A percentile compares a stretch with the other conserved stretches of the same genome.
phyloP scores from a whole-genome alignment of 169 alveolate species.

The Plasmodium vinckei region DNA sequence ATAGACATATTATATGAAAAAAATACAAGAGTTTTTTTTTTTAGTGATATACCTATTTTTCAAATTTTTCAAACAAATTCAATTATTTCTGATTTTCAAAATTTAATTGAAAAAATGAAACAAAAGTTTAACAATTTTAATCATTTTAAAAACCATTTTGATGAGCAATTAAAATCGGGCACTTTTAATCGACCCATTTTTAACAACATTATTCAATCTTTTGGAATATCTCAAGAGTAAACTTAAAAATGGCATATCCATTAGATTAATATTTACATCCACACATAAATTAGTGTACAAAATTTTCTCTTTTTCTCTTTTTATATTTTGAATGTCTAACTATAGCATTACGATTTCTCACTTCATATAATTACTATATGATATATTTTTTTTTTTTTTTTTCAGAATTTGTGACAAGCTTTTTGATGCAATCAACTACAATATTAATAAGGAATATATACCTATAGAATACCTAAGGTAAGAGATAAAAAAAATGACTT shows the following conservation, averaged over 20 bases:
- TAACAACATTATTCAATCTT: constrained; percentile 1
- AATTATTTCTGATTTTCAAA: constrained; percentile 58
- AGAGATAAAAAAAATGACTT: background rate
- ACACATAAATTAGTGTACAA: no score
- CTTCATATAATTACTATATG: background rate
- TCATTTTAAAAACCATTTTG: constrained; percentile 12
- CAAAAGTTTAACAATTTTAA: constrained; percentile 11
- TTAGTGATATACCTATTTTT: constrained; percentile 63
- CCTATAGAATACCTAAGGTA: constrained; percentile 71
- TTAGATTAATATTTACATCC: no score
- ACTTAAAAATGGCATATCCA: no score
- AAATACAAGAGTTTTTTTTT: constrained; percentile 66
- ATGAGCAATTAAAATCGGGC: constrained; percentile 12
- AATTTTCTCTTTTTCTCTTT: no score
- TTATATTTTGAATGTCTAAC: no score
- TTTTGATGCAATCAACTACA: constrained; percentile 61
- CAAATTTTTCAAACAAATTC: constrained; percentile 53
- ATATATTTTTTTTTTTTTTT: background rate
- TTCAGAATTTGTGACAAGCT: constrained; percentile 45
- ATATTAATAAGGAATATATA: constrained; percentile 66
- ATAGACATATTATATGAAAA: constrained; percentile 73
- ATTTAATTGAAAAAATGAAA: constrained; percentile 31
- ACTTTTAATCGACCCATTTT: constrained; percentile 28
- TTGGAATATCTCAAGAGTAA: constrained; percentile 39
- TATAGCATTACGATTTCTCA: no score